These are phyloP conservation scores for Suillus tomentosus DNA, from an alignment of 768 basidiomycete genomes.

Conservation along the genomic window DNA sequence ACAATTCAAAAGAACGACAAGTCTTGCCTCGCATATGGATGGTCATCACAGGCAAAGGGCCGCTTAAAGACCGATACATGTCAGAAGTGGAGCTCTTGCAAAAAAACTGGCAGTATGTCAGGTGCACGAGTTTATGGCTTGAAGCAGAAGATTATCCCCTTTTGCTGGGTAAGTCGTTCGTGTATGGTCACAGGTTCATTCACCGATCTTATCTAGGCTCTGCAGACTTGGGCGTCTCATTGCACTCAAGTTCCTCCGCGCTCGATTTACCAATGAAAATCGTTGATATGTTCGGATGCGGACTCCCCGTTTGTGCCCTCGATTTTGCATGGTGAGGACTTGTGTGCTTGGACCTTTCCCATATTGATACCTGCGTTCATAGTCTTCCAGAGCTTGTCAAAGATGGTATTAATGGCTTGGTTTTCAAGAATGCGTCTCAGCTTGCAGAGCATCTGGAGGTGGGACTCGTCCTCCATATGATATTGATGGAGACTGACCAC, in stretches of 20 bases:
- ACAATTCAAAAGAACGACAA: slow-evolving; percentile 20
- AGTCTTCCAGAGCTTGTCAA: slow-evolving; percentile 89
- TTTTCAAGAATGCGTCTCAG: slow-evolving; percentile 69
- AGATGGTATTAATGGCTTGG: slow-evolving; percentile 78
- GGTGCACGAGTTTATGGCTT: slow-evolving; percentile 84
- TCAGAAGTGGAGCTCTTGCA: slow-evolving; percentile 58
- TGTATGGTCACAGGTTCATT: background rate
- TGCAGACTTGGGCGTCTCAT: slow-evolving; percentile 87
- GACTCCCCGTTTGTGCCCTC: slow-evolving; percentile 89
- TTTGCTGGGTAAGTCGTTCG: slow-evolving; percentile 61
- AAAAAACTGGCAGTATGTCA: slow-evolving; percentile 70
- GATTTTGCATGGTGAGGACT: slow-evolving; percentile 77
- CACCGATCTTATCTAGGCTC: slow-evolving; percentile 54
- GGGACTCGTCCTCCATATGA: slow-evolving; percentile 4
- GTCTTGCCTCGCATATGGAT: slow-evolving; percentile 76
- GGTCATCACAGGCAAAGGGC: slow-evolving; percentile 90
- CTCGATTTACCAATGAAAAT: slow-evolving; percentile 98
- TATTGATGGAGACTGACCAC: slow-evolving; percentile 8
- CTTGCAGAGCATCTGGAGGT: slow-evolving; percentile 72
- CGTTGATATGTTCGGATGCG: slow-evolving; percentile 99
- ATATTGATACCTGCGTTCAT: slow-evolving; percentile 10
- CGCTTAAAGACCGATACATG: slow-evolving; percentile 76
- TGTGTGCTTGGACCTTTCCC: slow-evolving; percentile 2
- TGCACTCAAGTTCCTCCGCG: slow-evolving; percentile 89
- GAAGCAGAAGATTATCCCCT: slow-evolving; percentile 89